Conservation (phyloP, 169 alveolate genomes). For the Perkinsus olseni region DNA sequence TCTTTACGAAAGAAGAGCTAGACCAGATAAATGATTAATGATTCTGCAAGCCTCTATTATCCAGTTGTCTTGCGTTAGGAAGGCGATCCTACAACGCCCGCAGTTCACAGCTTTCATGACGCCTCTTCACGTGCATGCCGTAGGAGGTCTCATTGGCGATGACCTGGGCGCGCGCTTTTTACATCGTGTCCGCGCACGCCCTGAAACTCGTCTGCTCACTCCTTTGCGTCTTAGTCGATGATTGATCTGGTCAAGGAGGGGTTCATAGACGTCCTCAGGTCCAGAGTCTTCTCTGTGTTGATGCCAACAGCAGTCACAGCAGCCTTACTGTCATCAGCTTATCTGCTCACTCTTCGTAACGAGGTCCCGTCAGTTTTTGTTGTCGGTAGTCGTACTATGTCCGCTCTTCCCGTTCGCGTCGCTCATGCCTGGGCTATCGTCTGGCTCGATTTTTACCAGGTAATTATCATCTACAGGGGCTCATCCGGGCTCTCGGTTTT, state of each 20-base stretch:
- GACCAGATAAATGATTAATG: not conserved
- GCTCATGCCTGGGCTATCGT: not conserved
- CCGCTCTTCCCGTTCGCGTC: not conserved
- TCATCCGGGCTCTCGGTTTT: too few relatives aligned
- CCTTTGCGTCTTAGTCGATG: too few relatives aligned
- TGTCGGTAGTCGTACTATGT: not conserved
- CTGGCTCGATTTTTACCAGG: not conserved
- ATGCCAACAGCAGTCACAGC: too few relatives aligned
- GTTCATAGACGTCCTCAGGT: not conserved
- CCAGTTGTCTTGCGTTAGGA: too few relatives aligned
- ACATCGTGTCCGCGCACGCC: not conserved
- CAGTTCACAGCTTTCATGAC: too few relatives aligned
- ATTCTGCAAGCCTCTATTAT: not conserved
- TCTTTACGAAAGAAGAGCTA: not conserved
- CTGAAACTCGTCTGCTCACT: not conserved
- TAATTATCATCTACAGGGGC: too few relatives aligned
- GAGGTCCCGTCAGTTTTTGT: too few relatives aligned
- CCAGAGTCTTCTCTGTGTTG: not conserved
- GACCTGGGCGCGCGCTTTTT: not conserved
- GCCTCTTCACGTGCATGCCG: too few relatives aligned
- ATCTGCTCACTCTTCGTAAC: too few relatives aligned
- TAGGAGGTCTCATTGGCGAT: not conserved
- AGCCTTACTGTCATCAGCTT: too few relatives aligned
- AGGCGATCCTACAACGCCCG: too few relatives aligned
- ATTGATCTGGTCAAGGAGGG: not conserved